These are phyloP conservation scores for Colletotrichum nymphaeae DNA, from an alignment of 2,329 filamentous ascomycete genomes.

Conservation along the genomic window DNA sequence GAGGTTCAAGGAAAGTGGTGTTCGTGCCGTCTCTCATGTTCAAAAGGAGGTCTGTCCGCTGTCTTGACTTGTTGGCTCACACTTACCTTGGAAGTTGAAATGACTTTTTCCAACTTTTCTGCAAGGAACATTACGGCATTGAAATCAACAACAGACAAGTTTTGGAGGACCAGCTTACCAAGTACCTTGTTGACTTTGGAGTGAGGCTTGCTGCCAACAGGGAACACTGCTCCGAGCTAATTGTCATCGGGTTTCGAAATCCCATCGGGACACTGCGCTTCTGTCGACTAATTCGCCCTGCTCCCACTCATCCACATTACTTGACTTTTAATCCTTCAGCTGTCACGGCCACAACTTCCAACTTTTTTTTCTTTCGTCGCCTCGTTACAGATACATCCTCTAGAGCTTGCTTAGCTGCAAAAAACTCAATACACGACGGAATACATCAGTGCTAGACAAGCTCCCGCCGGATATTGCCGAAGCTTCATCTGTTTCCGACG, in stretches of 20 bases:
- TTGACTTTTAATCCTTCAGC: not conserved
- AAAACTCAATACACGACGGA: not conserved
- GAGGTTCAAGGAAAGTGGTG: not conserved
- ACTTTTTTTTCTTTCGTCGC: not conserved
- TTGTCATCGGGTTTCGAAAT: constrained; percentile 31
- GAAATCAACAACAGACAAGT: not conserved
- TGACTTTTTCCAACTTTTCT: not conserved
- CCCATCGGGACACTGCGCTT: constrained; percentile 19
- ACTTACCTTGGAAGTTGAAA: not conserved
- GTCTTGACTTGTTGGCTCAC: not conserved
- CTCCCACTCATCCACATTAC: not conserved
- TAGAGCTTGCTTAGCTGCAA: not conserved
- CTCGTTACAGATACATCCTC: not conserved
- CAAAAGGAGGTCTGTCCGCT: not conserved
- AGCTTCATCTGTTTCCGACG: not conserved
- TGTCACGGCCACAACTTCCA: not conserved
- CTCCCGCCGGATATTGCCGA: not conserved
- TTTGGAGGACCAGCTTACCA: not conserved
- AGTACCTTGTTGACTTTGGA: not conserved
- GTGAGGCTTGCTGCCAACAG: constrained; percentile 27
- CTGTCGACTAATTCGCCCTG: constrained; percentile 21
- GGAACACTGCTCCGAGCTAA: constrained; percentile 20
- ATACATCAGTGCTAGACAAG: not conserved
- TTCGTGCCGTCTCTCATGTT: constrained; percentile 17
- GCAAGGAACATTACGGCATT: not conserved